Conservation (phyloP, 805 yeast species). For the Kockiozyma suomiensis region DNA sequence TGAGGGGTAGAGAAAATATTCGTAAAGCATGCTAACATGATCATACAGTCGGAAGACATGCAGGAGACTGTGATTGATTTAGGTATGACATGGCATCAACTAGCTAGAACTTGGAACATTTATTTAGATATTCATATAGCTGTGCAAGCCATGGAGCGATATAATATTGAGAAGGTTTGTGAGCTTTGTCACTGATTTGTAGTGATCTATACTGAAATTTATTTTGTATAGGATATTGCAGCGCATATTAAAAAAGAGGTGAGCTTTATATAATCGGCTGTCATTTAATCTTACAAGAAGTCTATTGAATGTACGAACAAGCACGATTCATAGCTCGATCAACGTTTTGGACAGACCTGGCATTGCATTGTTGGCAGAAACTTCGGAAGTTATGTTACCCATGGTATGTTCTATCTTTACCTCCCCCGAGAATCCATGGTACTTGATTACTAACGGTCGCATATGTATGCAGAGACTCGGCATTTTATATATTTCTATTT, state of each 20-base stretch:
- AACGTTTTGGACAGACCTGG: conserved; percentile 60
- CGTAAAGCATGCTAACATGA: not conserved
- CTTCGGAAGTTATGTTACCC: conserved; percentile 65
- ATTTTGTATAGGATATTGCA: conserved; percentile 51
- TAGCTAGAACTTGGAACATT: not conserved
- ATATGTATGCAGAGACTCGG: conserved; percentile 43
- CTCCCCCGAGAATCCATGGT: too few relatives aligned
- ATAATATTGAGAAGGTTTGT: conserved; percentile 48
- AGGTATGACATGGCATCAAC: conserved; percentile 28
- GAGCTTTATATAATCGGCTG: conserved; percentile 3
- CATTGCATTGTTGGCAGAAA: conserved; percentile 64
- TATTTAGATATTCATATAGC: conserved; percentile 39
- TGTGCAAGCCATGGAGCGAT: conserved; percentile 49
- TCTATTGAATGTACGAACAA: too few relatives aligned
- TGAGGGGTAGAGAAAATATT: not conserved
- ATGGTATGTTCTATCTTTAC: conserved; percentile 47
- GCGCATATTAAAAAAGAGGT: conserved; percentile 57
- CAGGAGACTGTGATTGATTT: conserved; percentile 39
- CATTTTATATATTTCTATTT: conserved; percentile 59
- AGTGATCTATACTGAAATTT: not conserved
- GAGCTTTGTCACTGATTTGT: not conserved
- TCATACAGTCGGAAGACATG: conserved; percentile 38
- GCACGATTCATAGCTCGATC: conserved; percentile 46
- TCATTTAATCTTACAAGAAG: too few relatives aligned
- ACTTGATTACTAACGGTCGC: not conserved